These are phyloP conservation scores for Pseudonectria buxi DNA, from an alignment of 2,329 filamentous ascomycete genomes.

Conservation along the genomic window DNA sequence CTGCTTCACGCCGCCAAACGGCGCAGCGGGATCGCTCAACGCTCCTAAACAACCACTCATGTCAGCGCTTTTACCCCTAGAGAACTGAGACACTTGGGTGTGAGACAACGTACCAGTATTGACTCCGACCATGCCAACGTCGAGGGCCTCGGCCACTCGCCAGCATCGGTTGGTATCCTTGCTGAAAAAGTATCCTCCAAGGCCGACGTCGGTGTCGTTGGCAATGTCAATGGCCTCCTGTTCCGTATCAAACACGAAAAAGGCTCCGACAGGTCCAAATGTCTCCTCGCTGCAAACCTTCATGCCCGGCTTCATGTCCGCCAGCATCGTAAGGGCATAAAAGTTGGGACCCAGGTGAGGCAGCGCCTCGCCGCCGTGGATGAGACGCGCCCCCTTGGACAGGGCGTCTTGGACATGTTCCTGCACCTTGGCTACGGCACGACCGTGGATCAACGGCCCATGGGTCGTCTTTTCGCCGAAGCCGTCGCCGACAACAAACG, in stretches of 20 bases:
- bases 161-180: constrained; percentile 32
- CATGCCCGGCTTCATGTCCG: constrained; percentile 62
- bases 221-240: constrained; percentile 62
- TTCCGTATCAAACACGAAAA: constrained; percentile 62
- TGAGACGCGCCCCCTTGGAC: constrained; percentile 53
- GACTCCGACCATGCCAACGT: constrained; percentile 34
- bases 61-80: constrained; percentile 7
- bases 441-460: constrained; percentile 58
- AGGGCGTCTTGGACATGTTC: constrained; percentile 56
- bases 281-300: constrained; percentile 61
- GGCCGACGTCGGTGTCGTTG: constrained; percentile 59
- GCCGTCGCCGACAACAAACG: constrained; percentile 52
- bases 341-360: constrained; percentile 59
- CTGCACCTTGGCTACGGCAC: constrained; percentile 56
- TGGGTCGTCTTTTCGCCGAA: constrained; percentile 50
- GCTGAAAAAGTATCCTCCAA: constrained; percentile 67
- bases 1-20: constrained; percentile 72
- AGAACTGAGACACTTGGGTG: constrained; percentile 1
- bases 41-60: constrained; percentile 22
- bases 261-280: constrained; percentile 63
- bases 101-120: constrained; percentile 17
- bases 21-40: constrained; percentile 45
- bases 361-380: constrained; percentile 50
- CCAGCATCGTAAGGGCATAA: constrained; percentile 62
- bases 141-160: constrained; percentile 40